phyloP scores from a whole-genome alignment of 2,329 filamentous ascomycete species.

The Sarocladium oryzae region DNA sequence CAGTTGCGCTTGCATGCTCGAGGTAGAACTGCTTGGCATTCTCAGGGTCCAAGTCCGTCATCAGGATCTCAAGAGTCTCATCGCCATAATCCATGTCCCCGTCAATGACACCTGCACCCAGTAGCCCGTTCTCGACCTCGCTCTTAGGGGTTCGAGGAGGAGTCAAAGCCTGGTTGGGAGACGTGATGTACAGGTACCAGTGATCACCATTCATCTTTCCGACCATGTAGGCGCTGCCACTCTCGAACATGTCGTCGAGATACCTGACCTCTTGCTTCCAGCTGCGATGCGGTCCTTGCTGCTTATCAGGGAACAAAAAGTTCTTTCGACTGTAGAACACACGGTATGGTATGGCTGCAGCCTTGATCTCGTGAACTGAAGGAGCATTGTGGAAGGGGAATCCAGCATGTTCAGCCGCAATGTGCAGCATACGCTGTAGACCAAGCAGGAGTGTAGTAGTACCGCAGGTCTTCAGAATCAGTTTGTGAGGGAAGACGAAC shows the following conservation, averaged over 20 bases:
- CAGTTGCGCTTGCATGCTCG: conserved; percentile 77
- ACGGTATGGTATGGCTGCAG: conserved; percentile 82
- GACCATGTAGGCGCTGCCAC: conserved; percentile 97
- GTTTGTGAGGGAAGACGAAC: conserved; percentile 99
- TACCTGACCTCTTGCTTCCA: conserved; percentile 95
- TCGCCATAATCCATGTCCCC: conserved; percentile 49
- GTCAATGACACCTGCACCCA: conserved; percentile 23
- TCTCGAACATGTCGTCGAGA: conserved; percentile 83
- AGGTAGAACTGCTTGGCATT: conserved; percentile 66
- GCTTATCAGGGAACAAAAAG: conserved; percentile 90
- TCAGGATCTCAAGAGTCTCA: conserved; percentile 70
- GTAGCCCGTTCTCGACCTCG: conserved; percentile 21
- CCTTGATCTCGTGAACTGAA: conserved; percentile 58
- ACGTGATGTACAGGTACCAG: conserved; percentile 97
- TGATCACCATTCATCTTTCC: conserved; percentile 99
- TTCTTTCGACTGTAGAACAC: conserved; percentile 99
- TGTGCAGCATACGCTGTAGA: conserved; percentile 83
- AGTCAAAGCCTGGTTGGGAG: conserved; percentile 71
- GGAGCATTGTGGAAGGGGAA: conserved; percentile 74
- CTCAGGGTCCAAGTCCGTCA: conserved; percentile 64
- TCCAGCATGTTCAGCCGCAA: conserved; percentile 81
- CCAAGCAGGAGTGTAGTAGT: conserved; percentile 91
- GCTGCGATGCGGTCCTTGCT: conserved; percentile 90
- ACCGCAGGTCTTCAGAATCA: conserved; percentile 96
- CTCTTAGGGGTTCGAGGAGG: conserved; percentile 72